Percentiles rank a stretch among this genome's conserved stretches.
phyloP scores from a whole-genome alignment of 345 rosid species.

The Moringa oleifera region DNA sequence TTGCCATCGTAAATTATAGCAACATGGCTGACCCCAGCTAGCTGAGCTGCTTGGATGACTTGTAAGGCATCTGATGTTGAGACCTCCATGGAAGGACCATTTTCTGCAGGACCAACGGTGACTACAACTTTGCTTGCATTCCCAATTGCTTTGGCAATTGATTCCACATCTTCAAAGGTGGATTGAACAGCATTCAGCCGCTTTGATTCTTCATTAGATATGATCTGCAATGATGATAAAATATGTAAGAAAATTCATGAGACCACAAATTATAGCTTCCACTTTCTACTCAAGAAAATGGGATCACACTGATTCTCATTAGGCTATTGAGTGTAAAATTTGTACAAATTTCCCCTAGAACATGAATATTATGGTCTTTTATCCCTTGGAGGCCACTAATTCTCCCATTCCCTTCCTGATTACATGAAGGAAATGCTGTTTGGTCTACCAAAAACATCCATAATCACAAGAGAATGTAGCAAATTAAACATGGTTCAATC shows the following conservation, averaged over 20 bases:
- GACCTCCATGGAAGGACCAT: constrained; percentile 62
- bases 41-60: constrained; percentile 73
- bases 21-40: constrained; percentile 83
- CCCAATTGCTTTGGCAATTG: constrained; percentile 95
- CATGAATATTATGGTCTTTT: not conserved
- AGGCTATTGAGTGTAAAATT: too few species aligned
- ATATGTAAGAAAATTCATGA: too few species aligned
- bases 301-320: not conserved
- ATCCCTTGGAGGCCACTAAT: not conserved
- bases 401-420: not conserved
- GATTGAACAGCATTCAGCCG: constrained; percentile 92
- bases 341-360: not conserved
- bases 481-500: not conserved
- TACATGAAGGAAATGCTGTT: not conserved
- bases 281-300: not conserved
- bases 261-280: not conserved
- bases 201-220: constrained; percentile 67
- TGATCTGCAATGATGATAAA: constrained; percentile 37
- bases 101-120: constrained; percentile 65
- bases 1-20: constrained; percentile 63
- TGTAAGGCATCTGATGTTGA: constrained; percentile 66
- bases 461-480: not conserved
- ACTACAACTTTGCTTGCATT: constrained; percentile 89
- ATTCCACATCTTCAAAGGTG: constrained; percentile 56
- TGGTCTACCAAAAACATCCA: not conserved